phyloP scores from a whole-genome alignment of 345 rosid species.

The Gossypium ekmanianum region DNA sequence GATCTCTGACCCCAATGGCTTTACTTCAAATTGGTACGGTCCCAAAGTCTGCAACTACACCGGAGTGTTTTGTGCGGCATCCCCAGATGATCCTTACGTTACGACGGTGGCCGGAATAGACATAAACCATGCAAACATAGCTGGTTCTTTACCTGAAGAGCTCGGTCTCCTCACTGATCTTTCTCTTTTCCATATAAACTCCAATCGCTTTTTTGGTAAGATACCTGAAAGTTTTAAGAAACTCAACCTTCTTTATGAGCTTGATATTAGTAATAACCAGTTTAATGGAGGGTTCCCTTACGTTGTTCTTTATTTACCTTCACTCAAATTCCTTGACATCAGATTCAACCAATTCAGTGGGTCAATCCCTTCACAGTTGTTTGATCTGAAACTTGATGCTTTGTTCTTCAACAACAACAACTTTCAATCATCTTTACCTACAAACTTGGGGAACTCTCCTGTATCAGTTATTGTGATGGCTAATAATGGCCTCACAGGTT shows the following conservation, averaged over 20 bases:
- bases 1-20: constrained; percentile 59
- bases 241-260: constrained; percentile 55
- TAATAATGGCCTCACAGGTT: constrained; percentile 55
- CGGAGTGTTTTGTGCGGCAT: constrained; percentile 75
- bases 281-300: constrained; percentile 62
- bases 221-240: constrained; percentile 45
- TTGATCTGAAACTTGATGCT: constrained; percentile 72
- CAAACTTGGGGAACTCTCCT: constrained; percentile 69
- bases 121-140: constrained; percentile 64
- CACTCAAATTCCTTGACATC: constrained; percentile 75
- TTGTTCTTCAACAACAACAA: constrained; percentile 78
- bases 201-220: constrained; percentile 62
- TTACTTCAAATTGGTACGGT: constrained; percentile 72
- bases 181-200: constrained; percentile 70
- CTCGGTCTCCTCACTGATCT: constrained; percentile 78
- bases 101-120: constrained; percentile 80
- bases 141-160: constrained; percentile 60
- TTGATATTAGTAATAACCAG: constrained; percentile 75
- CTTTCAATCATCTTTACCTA: constrained; percentile 57
- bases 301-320: constrained; percentile 52
- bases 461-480: constrained; percentile 80
- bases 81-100: constrained; percentile 46
- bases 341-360: constrained; percentile 65
- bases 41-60: constrained; percentile 83
- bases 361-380: constrained; percentile 48